Evolutionary conservation across 176 grass and related monocot genomes (phyloP).

Genomic region (Hyparrhenia diplandra): DNA sequence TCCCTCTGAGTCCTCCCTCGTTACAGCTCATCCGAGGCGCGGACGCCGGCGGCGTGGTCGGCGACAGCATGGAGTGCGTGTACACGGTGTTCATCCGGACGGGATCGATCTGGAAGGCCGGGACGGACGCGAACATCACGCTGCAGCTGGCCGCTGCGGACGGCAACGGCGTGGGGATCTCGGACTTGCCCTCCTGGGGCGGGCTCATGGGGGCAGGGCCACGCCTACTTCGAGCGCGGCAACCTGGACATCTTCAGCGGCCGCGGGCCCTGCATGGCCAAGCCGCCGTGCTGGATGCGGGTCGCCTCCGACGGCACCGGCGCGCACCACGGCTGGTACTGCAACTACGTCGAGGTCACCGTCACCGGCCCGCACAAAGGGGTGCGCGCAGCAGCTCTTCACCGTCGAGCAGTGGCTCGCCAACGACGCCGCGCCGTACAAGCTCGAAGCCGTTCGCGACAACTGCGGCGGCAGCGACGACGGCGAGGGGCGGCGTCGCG

Average conservation of each 20-base stretch:
- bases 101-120: constrained; percentile 74
- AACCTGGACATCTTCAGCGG: constrained; percentile 99
- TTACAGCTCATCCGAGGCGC: constrained; percentile 15
- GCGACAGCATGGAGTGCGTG: constrained; percentile 57
- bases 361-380: constrained; percentile 59
- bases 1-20: too few relatives aligned
- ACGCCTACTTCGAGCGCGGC: constrained; percentile 90
- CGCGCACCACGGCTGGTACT: constrained; percentile 85
- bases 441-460: constrained; percentile 55
- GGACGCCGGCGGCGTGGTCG: neutral
- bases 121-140: constrained; percentile 72
- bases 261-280: constrained; percentile 72
- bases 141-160: constrained; percentile 44
- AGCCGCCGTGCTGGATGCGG: constrained; percentile 54
- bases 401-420: constrained; percentile 93
- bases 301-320: constrained; percentile 72
- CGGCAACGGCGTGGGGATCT: constrained; percentile 47
- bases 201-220: constrained; percentile 51
- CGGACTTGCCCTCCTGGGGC: constrained; percentile 70
- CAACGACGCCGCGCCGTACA: constrained; percentile 55
- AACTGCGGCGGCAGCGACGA: constrained; percentile 20
- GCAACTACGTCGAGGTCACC: constrained; percentile 91
- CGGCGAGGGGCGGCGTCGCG: neutral
- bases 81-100: constrained; percentile 90
- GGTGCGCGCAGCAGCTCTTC: constrained; percentile 69